Conservation (phyloP, 257 asterid species). For the Nicotiana noctiflora region DNA sequence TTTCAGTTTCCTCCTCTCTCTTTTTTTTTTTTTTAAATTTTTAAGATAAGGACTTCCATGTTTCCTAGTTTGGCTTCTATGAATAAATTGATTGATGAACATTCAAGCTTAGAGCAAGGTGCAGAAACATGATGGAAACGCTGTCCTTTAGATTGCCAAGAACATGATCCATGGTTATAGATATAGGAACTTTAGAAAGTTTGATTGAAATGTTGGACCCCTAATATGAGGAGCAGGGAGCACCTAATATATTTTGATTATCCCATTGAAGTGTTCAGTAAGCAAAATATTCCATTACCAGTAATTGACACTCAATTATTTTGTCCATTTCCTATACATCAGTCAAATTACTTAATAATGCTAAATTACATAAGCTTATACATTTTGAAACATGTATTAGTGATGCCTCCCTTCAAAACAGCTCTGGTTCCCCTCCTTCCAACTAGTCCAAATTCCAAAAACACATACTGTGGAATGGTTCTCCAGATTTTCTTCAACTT, state of each 20-base stretch:
- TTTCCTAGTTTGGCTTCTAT: neutral
- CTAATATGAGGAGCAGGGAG: neutral
- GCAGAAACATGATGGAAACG: neutral
- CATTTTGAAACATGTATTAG: neutral
- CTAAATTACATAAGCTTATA: neutral
- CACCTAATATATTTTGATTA: neutral
- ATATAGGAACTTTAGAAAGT: neutral
- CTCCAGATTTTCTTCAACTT: slow-evolving; percentile 1
- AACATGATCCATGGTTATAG: neutral
- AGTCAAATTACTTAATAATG: neutral
- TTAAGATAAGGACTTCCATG: neutral
- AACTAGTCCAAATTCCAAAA: neutral
- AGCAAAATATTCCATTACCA: neutral
- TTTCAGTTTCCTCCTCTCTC: neutral
- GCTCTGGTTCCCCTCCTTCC: neutral
- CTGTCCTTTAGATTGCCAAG: neutral
- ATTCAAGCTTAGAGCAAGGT: neutral
- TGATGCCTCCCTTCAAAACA: neutral
- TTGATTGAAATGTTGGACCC: neutral
- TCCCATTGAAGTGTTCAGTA: neutral
- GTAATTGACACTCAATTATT: neutral
- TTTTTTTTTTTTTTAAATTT: neutral
- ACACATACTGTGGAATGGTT: neutral
- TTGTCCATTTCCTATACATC: neutral
- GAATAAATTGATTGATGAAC: neutral